Conservation (phyloP, 305 asterid genomes). For the Fraxinus greggii region DNA sequence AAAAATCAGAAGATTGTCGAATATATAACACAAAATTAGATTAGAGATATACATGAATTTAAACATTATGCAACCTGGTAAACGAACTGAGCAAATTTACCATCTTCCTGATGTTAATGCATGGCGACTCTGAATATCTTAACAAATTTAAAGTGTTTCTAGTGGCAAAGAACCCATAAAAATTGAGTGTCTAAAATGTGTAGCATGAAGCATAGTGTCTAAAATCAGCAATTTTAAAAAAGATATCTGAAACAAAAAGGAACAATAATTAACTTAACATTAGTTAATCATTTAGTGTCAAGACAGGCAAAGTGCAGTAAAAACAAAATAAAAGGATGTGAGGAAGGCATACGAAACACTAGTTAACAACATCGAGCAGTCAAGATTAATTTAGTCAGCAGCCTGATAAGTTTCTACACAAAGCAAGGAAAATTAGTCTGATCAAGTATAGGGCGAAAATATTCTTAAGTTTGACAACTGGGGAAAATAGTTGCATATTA, state of each 20-base stretch:
- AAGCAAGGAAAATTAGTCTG: background rate
- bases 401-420: background rate
- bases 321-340: background rate
- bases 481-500: background rate
- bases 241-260: background rate
- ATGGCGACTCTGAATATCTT: background rate
- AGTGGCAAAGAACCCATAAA: background rate
- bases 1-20: background rate
- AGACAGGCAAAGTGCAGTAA: background rate
- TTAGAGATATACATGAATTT: background rate
- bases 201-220: background rate
- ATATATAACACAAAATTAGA: background rate
- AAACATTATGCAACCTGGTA: background rate
- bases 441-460: background rate
- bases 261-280: background rate
- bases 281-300: background rate
- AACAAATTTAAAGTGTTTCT: background rate
- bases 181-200: background rate
- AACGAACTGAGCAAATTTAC: background rate
- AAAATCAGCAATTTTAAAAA: background rate
- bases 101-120: background rate
- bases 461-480: background rate
- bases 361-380: background rate
- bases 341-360: background rate
- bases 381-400: background rate